phyloP scores from a whole-genome alignment of 1,284 basidiomycete species.

The Boletellus deceptivus region DNA sequence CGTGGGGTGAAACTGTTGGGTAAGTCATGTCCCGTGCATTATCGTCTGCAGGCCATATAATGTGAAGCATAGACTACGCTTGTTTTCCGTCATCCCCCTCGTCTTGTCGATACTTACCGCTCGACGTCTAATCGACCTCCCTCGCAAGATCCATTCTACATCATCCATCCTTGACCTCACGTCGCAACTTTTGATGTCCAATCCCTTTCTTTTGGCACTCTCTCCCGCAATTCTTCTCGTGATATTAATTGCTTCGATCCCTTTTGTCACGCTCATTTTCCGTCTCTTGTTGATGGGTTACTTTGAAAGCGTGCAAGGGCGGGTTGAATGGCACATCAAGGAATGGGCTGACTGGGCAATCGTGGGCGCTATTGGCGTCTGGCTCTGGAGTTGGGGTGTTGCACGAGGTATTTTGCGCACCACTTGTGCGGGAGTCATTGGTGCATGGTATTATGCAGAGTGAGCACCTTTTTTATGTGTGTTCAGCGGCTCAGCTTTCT shows the following conservation, averaged over 20 bases:
- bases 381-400: slow-evolving; percentile 92
- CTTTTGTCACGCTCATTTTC: slow-evolving; percentile 84
- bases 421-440: slow-evolving; percentile 80
- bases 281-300: slow-evolving; percentile 77
- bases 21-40: slow-evolving; percentile 35
- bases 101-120: slow-evolving; percentile 69
- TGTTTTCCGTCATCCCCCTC: slow-evolving; percentile 79
- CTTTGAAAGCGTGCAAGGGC: slow-evolving; percentile 38
- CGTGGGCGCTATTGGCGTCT: slow-evolving; percentile 61
- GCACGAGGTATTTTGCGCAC: slow-evolving; percentile 80
- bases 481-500: neutral
- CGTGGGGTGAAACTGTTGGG: slow-evolving; percentile 83
- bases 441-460: slow-evolving; percentile 91
- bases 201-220: slow-evolving; percentile 81
- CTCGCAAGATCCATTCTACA: slow-evolving; percentile 64
- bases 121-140: slow-evolving; percentile 66
- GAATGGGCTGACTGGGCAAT: slow-evolving; percentile 87
- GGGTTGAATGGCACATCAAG: slow-evolving; percentile 69
- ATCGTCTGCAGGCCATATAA: slow-evolving; percentile 5
- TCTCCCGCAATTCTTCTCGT: slow-evolving; percentile 76
- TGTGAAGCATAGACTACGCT: slow-evolving; percentile 49
- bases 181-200: slow-evolving; percentile 71
- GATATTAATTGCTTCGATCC: slow-evolving; percentile 74
- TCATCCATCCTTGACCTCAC: slow-evolving; percentile 80
- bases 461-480: slow-evolving; percentile 35